Base-by-base conservation (phyloP, 345 rosid genomes). In the Rhizophora apiculata region DNA sequence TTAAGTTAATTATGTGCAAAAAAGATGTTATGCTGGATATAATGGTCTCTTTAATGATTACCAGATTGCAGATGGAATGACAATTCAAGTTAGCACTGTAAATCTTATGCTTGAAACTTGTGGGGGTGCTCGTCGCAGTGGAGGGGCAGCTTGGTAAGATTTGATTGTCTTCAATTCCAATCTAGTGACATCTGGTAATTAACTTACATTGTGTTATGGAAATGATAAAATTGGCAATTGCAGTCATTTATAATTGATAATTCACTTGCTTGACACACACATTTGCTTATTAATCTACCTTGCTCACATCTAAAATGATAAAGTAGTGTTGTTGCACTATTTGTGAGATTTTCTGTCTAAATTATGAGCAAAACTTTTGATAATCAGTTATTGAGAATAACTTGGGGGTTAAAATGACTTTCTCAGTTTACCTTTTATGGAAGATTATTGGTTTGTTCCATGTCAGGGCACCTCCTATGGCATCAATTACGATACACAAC, bases 31-130 rank as follows among this genome's bases (percentile, higher is more conserved):
- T 8, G 39, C 63, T 26, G 68, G 62, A 70, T 59, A 54, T 43
- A n/a, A 53, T 58, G 60, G 32, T 74, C 56, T 15, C 65, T 36
- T 72, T 73, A 43, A 52, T 6, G 20, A 68, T 72, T 70, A 63
- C 82, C 89, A 95, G 99, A 89, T 95, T 81, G 98, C 99, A 77
- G 99, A 95, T 85, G 99, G 99, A 76, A 95, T 95, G 99, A 90
- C 97, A 36, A 62, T 95, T 78, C 91, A 87, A 82, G 88, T 95
- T 72, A 71, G 74, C 71, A 92, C 92, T 62, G 96, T 92, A 81
- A 95, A 95, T 84, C 90, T 95, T 82, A 86, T 95, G 29, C 94
- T 95, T 63, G 99, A 90, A 84, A 92, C 96, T 60, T 86, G 85
- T 39, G 97, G 98, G 49, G 82, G 89, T 78, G 76, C 86, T 68